These are phyloP conservation scores for Cronartium quercuum DNA, from an alignment of 1,284 basidiomycete species.

Conservation along the genomic window DNA sequence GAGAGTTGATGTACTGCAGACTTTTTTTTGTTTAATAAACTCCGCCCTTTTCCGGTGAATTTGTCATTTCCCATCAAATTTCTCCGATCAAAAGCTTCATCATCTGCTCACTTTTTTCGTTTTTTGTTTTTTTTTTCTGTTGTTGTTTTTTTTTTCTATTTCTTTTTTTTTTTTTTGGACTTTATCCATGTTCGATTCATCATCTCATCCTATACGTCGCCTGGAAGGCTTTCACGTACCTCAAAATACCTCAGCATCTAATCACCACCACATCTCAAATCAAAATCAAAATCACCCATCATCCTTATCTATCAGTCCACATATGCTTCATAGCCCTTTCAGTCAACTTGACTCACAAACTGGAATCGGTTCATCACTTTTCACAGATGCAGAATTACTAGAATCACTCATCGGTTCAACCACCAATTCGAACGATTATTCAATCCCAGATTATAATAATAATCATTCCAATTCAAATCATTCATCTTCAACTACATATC, in stretches of 20 bases:
- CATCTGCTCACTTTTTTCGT: too few relatives aligned
- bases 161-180: too few relatives aligned
- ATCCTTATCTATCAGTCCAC: too few relatives aligned
- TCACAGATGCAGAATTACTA: slow-evolving; percentile 14
- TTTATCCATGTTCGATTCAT: too few relatives aligned
- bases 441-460: not conserved
- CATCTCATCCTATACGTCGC: not conserved
- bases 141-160: too few relatives aligned
- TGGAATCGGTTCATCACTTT: not conserved
- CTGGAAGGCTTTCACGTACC: not conserved
- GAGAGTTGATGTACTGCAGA: too few relatives aligned
- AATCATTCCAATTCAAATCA: not conserved
- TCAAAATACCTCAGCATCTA: not conserved
- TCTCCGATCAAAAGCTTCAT: too few relatives aligned
- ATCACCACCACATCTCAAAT: not conserved
- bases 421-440: not conserved
- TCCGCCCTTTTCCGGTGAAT: too few relatives aligned
- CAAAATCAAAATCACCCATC: not conserved
- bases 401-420: slow-evolving; percentile 5
- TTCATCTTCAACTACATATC: not conserved
- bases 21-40: too few relatives aligned
- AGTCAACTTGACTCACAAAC: not conserved
- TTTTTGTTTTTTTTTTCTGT: too few relatives aligned
- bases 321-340: not conserved
- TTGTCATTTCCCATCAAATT: too few relatives aligned